Evolutionary conservation across 805 yeast species (phyloP).

Genomic region (Candida nonsorbophila): DNA sequence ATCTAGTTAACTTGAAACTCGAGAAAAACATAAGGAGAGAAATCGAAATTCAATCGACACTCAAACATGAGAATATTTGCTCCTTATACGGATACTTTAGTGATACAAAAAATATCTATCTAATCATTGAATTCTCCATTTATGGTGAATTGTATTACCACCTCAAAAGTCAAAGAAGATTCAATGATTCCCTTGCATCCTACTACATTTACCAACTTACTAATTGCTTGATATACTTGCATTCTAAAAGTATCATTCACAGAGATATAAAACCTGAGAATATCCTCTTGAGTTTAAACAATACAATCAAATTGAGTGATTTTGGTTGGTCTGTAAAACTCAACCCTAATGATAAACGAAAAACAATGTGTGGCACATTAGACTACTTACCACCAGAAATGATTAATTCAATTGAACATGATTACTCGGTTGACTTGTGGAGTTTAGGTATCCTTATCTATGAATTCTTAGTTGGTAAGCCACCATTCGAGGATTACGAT

Average conservation of each 20-base stretch:
- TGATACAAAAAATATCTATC: slow-evolving; percentile 73
- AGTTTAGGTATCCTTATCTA: slow-evolving; percentile 83
- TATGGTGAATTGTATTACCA: slow-evolving; percentile 82
- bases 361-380: slow-evolving; percentile 90
- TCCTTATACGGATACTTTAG: slow-evolving; percentile 81
- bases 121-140: slow-evolving; percentile 78
- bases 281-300: slow-evolving; percentile 70
- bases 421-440: slow-evolving; percentile 82
- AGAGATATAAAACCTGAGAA: slow-evolving; percentile 95
- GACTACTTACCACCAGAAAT: slow-evolving; percentile 95
- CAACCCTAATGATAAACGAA: slow-evolving; percentile 36
- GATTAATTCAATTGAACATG: slow-evolving; percentile 80
- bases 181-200: slow-evolving; percentile 70
- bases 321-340: slow-evolving; percentile 86
- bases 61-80: slow-evolving; percentile 77
- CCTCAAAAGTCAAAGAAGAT: slow-evolving; percentile 59
- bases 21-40: slow-evolving; percentile 87
- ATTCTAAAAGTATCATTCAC: slow-evolving; percentile 76
- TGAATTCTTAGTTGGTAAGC: slow-evolving; percentile 81
- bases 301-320: slow-evolving; percentile 79
- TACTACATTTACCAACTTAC: slow-evolving; percentile 81
- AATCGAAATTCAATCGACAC: slow-evolving; percentile 79
- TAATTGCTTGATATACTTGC: slow-evolving; percentile 71
- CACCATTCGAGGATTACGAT: slow-evolving; percentile 86
- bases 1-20: slow-evolving; percentile 65